Evolutionary conservation across 169 alveolate genomes (phyloP).

Genomic region (Plasmodium chabaudi): DNA sequence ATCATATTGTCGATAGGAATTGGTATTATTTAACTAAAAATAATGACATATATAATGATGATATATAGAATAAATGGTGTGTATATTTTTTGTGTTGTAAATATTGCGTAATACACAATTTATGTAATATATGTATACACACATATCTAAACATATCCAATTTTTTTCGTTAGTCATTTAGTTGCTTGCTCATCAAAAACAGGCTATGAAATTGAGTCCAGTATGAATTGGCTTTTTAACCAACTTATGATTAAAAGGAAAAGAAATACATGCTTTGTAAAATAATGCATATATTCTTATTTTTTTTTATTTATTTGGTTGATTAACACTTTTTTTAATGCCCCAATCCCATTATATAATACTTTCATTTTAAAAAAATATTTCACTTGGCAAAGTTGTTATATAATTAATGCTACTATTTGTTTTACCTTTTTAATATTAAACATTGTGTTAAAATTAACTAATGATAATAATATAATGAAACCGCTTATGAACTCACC

Average conservation of each 20-base stretch:
- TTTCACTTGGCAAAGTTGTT: too few relatives aligned
- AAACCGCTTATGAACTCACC: too few relatives aligned
- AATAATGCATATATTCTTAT: not conserved
- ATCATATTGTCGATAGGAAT: slow-evolving; percentile 67
- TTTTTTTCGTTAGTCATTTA: slow-evolving; percentile 13
- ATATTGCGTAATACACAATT: not conserved
- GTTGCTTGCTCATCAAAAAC: slow-evolving; percentile 72
- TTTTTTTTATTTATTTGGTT: not conserved
- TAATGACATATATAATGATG: not conserved
- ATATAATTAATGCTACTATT: too few relatives aligned
- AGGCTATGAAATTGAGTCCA: slow-evolving; percentile 44
- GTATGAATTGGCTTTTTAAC: slow-evolving; percentile 68
- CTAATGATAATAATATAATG: too few relatives aligned
- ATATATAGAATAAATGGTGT: not conserved
- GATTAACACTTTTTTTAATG: not conserved
- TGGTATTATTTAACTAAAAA: slow-evolving; percentile 15
- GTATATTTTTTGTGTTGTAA: not conserved
- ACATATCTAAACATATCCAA: not conserved
- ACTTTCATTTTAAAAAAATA: too few relatives aligned
- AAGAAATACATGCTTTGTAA: slow-evolving; percentile 35
- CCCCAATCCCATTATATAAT: too few relatives aligned
- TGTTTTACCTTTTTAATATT: too few relatives aligned
- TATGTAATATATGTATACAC: not conserved
- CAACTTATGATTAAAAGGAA: slow-evolving; percentile 39
- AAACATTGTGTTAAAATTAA: too few relatives aligned